phyloP scores from a whole-genome alignment of 495 filamentous ascomycete genomes.

The Penicillium bovifimosum region DNA sequence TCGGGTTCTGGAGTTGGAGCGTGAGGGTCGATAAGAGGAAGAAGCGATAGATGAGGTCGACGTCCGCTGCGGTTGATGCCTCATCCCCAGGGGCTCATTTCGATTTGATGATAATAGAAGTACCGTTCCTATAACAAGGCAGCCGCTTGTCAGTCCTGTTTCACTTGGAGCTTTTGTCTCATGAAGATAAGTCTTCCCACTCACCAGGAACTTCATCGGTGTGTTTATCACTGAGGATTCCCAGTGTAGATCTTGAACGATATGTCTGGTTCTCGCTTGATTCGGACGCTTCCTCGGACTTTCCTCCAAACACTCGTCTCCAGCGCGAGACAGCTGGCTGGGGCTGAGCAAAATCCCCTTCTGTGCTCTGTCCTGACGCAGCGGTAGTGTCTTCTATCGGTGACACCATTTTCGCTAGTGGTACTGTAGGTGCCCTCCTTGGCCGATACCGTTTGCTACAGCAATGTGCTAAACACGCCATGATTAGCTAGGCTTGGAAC shows the following conservation, averaged over 20 bases:
- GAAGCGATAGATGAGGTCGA: slow-evolving; percentile 70
- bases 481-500: not conserved
- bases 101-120: slow-evolving; percentile 68
- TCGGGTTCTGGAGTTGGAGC: slow-evolving; percentile 26
- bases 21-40: slow-evolving; percentile 46
- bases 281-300: slow-evolving; percentile 1
- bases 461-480: not conserved
- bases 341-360: not conserved
- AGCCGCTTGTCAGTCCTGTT: slow-evolving; percentile 5
- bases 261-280: slow-evolving; percentile 18
- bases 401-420: slow-evolving; percentile 5
- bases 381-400: not conserved
- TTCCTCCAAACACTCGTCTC: slow-evolving; percentile 17
- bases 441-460: not conserved
- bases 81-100: slow-evolving; percentile 77
- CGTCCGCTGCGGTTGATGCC: slow-evolving; percentile 66
- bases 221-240: slow-evolving; percentile 72
- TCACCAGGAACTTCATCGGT: slow-evolving; percentile 91
- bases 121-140: slow-evolving; percentile 58
- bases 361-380: not conserved
- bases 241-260: slow-evolving; percentile 65
- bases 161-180: not conserved
- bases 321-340: slow-evolving; percentile 11
- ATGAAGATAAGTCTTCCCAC: slow-evolving; percentile 13
- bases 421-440: not conserved